Percentiles rank a stretch among this genome's conserved stretches.
phyloP scores from a whole-genome alignment of 257 asterid genomes.

The Solanum clarkiae region DNA sequence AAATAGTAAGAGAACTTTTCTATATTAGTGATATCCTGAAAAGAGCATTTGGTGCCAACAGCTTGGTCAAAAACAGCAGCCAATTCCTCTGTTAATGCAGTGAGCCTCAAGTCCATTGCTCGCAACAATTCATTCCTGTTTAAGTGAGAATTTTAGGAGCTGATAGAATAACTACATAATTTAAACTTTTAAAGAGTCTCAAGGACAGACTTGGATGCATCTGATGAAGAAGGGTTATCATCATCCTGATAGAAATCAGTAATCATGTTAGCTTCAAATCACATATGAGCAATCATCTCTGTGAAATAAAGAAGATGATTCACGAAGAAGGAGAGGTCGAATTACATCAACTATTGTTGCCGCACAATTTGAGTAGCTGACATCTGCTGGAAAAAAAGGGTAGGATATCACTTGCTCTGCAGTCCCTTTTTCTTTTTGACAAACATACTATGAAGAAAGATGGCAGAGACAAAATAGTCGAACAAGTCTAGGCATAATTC shows the following conservation, averaged over 20 bases:
- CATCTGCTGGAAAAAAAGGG: background rate
- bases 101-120: conserved; percentile 78
- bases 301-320: background rate
- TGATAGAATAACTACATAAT: background rate
- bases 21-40: conserved; percentile 42
- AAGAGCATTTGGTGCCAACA: conserved; percentile 39
- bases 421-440: background rate
- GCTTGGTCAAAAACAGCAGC: conserved; percentile 51
- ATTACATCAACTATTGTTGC: background rate
- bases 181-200: background rate
- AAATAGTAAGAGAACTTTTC: conserved; percentile 59
- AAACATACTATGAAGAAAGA: background rate
- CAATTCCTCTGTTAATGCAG: conserved; percentile 53
- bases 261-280: background rate
- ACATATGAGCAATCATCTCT: background rate
- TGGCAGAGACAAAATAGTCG: background rate
- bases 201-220: conserved; percentile 72
- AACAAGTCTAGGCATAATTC: background rate
- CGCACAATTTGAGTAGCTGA: background rate
- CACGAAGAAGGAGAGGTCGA: background rate
- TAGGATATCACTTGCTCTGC: background rate
- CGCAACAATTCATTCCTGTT: conserved; percentile 80
- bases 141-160: conserved; percentile 6
- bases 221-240: conserved; percentile 17
- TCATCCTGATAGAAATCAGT: conserved; percentile 44